Evolutionary conservation across 306 rosid species (phyloP).

Genomic region (Cucurbita ficifolia): DNA sequence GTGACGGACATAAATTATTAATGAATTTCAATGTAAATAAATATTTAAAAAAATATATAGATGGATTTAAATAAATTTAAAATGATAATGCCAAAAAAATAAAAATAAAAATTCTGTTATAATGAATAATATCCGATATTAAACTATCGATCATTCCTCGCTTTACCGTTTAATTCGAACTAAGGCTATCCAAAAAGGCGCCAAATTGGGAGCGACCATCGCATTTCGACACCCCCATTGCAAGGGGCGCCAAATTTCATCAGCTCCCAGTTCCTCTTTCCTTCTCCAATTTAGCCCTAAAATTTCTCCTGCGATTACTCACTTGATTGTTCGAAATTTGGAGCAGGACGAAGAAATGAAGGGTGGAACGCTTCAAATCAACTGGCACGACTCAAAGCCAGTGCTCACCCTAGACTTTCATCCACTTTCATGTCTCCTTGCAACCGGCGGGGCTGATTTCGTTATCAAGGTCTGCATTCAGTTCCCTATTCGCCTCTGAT

Average conservation of each 20-base stretch:
- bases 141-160: too few relatives aligned
- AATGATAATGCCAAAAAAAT: too few relatives aligned
- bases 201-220: too few relatives aligned
- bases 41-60: too few relatives aligned
- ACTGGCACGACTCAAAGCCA: constrained; percentile 77
- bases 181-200: too few relatives aligned
- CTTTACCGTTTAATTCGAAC: too few relatives aligned
- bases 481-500: not conserved
- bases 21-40: too few relatives aligned
- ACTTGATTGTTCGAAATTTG: not conserved
- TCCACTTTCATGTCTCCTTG: constrained; percentile 54
- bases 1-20: too few relatives aligned
- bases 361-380: constrained; percentile 84
- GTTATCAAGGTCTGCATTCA: constrained; percentile 59
- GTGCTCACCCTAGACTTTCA: constrained; percentile 75
- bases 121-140: too few relatives aligned
- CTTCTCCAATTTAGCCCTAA: not conserved
- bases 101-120: too few relatives aligned
- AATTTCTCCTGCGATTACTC: not conserved
- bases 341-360: constrained; percentile 30
- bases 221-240: too few relatives aligned
- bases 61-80: too few relatives aligned
- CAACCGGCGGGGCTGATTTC: constrained; percentile 96
- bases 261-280: not conserved
- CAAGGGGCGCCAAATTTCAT: not conserved